These are phyloP conservation scores for Wakefieldia striispora DNA, from an alignment of 768 basidiomycete species.

Conservation along the genomic window DNA sequence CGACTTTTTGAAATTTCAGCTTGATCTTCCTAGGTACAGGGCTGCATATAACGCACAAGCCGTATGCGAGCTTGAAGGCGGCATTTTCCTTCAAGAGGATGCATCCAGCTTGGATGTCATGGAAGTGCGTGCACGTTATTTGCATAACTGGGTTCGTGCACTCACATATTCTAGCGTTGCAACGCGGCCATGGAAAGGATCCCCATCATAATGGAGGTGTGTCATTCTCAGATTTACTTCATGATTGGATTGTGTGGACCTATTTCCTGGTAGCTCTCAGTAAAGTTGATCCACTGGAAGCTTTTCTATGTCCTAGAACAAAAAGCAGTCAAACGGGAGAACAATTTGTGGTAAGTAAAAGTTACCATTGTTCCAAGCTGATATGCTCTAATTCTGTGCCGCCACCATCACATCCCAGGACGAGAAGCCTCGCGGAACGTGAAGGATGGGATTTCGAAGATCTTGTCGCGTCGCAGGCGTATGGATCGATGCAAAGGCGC, in stretches of 20 bases:
- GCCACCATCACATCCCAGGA: conserved; percentile 28
- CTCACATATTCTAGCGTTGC: conserved; percentile 4
- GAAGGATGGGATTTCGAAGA: conserved; percentile 45
- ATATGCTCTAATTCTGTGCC: background rate
- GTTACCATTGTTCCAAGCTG: background rate
- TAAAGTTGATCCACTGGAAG: conserved; percentile 29
- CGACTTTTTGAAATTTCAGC: conserved; percentile 11
- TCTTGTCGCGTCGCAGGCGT: conserved; percentile 40
- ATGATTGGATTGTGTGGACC: background rate
- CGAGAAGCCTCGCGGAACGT: conserved; percentile 28
- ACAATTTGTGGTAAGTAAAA: conserved; percentile 16
- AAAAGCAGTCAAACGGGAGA: conserved; percentile 2
- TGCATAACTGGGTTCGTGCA: background rate
- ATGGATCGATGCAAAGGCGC: conserved; percentile 35
- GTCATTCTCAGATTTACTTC: background rate
- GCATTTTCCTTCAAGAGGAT: background rate
- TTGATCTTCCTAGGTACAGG: conserved; percentile 2
- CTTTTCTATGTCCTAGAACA: conserved; percentile 8
- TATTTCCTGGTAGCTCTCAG: conserved; percentile 17
- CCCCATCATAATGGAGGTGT: conserved; percentile 17
- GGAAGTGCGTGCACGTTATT: background rate
- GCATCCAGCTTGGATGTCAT: background rate
- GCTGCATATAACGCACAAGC: background rate
- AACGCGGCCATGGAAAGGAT: background rate
- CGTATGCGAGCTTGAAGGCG: background rate